Conservation (phyloP, 176 grass and related monocot species). For the Tillandsia fasciculata region DNA sequence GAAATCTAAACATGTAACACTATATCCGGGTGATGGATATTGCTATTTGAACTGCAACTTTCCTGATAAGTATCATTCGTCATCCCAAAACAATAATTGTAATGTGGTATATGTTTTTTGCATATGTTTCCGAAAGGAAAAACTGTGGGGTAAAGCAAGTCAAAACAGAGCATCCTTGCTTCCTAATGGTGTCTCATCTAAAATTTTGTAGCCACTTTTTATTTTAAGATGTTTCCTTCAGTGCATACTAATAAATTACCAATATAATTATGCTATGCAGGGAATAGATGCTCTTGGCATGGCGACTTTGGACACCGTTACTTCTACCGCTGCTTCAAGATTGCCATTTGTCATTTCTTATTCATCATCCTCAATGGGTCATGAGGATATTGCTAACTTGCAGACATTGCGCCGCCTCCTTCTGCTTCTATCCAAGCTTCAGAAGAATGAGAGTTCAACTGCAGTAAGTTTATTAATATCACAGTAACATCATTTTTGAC, state of each 20-base stretch:
- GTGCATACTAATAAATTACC: too few relatives aligned
- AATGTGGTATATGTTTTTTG: neutral
- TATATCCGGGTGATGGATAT: neutral
- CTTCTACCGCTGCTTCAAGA: conserved; percentile 59
- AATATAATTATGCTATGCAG: conserved; percentile 26
- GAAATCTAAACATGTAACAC: neutral
- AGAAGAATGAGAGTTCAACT: conserved; percentile 43
- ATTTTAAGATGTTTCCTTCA: neutral
- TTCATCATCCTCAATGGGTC: conserved; percentile 34
- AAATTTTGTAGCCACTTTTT: neutral
- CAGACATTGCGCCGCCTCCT: conserved; percentile 70
- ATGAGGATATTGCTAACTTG: conserved; percentile 67
- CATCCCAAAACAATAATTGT: neutral
- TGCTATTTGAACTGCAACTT: neutral
- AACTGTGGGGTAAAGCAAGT: neutral
- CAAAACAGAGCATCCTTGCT: neutral
- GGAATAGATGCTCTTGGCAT: conserved; percentile 87
- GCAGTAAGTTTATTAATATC: conserved; percentile 31
- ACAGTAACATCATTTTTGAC: neutral
- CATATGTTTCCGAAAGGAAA: neutral
- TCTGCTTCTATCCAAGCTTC: conserved; percentile 50
- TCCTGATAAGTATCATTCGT: too few relatives aligned
- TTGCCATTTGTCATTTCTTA: conserved; percentile 48
- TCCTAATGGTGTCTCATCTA: neutral
- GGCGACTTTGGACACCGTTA: conserved; percentile 59